Evolutionary conservation across 2,329 filamentous ascomycete species (phyloP).

Genomic region (Cladosporium sp.): DNA sequence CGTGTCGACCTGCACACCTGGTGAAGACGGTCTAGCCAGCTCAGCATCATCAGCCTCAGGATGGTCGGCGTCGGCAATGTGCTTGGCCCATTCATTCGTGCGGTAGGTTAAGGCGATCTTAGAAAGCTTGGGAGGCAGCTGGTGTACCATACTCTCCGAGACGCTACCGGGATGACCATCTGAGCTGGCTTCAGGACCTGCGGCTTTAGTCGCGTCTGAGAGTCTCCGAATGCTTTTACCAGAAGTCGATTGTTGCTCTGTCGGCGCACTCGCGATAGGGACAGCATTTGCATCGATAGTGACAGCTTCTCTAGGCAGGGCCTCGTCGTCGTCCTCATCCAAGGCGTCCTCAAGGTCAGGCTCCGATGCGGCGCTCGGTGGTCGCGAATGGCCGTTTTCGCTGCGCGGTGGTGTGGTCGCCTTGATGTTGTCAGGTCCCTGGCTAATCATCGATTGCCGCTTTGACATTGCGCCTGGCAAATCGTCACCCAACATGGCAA

Average conservation of each 20-base stretch:
- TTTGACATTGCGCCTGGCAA: background rate
- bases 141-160: constrained; percentile 45
- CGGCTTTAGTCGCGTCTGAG: background rate
- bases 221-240: background rate
- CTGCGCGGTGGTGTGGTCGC: background rate
- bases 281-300: background rate
- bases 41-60: constrained; percentile 54
- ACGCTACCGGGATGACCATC: constrained; percentile 6
- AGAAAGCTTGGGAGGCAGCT: constrained; percentile 65
- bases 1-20: constrained; percentile 32
- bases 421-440: background rate
- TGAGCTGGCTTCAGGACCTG: background rate
- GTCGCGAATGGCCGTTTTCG: background rate
- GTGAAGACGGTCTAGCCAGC: constrained; percentile 26
- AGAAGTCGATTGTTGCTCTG: background rate
- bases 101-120: constrained; percentile 75
- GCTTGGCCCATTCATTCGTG: constrained; percentile 95
- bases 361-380: background rate
- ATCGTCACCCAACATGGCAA: constrained; percentile 41
- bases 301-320: constrained; percentile 11
- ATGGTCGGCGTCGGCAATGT: constrained; percentile 68
- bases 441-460: background rate
- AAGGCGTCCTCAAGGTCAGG: constrained; percentile 12
- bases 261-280: background rate
- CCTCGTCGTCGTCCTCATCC: constrained; percentile 20